phyloP scores from a whole-genome alignment of 1,139 yeast genomes.

The Saccharomyces hybrid region DNA sequence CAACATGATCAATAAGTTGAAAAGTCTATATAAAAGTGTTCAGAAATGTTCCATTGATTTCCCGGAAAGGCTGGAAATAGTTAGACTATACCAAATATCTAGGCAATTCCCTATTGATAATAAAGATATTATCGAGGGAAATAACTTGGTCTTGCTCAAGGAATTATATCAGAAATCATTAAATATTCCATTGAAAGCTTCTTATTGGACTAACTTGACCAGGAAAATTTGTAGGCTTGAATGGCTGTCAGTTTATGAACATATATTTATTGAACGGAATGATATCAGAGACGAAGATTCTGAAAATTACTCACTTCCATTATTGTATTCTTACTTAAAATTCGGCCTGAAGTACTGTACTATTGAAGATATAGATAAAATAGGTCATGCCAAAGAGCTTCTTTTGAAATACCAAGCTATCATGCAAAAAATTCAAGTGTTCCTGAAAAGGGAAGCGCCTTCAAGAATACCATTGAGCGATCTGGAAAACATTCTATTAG shows the following conservation, averaged over 20 bases:
- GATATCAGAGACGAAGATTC: conserved; percentile 34
- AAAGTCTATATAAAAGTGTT: background rate
- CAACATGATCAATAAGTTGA: conserved; percentile 5
- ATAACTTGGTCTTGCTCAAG: conserved; percentile 6
- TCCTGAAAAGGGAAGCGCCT: conserved; percentile 26
- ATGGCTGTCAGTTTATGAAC: conserved; percentile 19
- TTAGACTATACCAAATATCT: background rate
- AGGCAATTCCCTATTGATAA: background rate
- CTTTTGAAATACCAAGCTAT: conserved; percentile 14
- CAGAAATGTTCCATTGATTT: conserved; percentile 11
- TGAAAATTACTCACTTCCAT: conserved; percentile 34
- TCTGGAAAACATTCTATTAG: conserved; percentile 17
- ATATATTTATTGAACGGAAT: conserved; percentile 4
- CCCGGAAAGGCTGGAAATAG: conserved; percentile 9
- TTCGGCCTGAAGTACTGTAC: conserved; percentile 17
- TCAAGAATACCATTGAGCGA: conserved; percentile 17
- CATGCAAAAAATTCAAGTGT: conserved; percentile 15
- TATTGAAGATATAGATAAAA: conserved; percentile 10
- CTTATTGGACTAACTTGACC: conserved; percentile 7
- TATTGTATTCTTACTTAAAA: conserved; percentile 12
- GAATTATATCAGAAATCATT: conserved; percentile 7
- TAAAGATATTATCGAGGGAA: background rate
- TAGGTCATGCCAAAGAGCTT: conserved; percentile 11
- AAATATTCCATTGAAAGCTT: conserved; percentile 6
- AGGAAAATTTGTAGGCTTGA: conserved; percentile 10